Percentiles rank a stretch among this genome's conserved stretches.
These are phyloP conservation scores for Fomitopsis schrenkii DNA, from an alignment of 1,284 basidiomycete species.

Conservation along the genomic window DNA sequence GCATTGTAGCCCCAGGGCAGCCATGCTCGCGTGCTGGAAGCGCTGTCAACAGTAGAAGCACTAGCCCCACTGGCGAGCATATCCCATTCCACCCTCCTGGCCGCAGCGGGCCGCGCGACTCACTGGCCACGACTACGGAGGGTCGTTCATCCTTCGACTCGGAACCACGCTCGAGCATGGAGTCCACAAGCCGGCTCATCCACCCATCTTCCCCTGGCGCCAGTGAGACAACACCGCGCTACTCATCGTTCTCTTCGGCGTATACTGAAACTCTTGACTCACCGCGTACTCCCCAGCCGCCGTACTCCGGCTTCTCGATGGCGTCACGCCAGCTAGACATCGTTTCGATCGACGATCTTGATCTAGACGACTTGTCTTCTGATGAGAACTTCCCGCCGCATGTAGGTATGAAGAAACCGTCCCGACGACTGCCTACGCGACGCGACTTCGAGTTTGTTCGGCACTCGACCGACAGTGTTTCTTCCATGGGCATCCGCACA, in stretches of 20 bases:
- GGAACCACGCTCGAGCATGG: background rate
- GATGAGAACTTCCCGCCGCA: conserved; percentile 34
- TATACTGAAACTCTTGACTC: background rate
- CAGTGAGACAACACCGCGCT: background rate
- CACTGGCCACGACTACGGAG: background rate
- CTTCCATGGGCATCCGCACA: conserved; percentile 69
- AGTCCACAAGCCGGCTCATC: background rate
- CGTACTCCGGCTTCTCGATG: background rate
- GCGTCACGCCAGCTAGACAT: conserved; percentile 54
- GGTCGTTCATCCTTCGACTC: background rate
- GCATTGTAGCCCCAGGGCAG: background rate
- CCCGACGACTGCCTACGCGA: conserved; percentile 60
- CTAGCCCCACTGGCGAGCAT: background rate
- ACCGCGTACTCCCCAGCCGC: background rate
- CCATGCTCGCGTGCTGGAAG: background rate
- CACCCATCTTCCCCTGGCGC: background rate
- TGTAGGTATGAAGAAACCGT: conserved; percentile 51
- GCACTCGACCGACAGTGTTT: conserved; percentile 62
- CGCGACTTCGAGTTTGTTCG: conserved; percentile 76
- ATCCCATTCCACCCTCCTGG: background rate
- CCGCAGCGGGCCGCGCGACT: background rate
- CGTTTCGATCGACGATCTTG: conserved; percentile 71
- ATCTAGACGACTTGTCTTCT: conserved; percentile 70
- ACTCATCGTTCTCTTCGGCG: background rate
- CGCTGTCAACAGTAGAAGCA: background rate